A percentile compares a stretch with the other conserved stretches of the same genome.
phyloP scores from a whole-genome alignment of 768 basidiomycete genomes.

The Serendipita sp. region DNA sequence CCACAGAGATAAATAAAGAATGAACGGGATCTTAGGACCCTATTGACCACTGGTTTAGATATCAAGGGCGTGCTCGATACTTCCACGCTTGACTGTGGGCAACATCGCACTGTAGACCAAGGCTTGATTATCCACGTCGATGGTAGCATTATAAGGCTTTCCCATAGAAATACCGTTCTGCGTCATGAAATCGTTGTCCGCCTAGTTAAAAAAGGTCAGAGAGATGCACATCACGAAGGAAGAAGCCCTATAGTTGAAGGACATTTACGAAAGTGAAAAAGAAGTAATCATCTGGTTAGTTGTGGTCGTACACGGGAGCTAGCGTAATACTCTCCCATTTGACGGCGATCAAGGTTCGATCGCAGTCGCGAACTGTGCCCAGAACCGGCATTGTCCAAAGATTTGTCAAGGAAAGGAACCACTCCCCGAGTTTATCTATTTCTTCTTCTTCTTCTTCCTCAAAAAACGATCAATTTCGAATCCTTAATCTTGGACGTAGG shows the following conservation, averaged over 20 bases:
- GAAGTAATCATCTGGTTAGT: conserved; percentile 48
- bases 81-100: conserved; percentile 17
- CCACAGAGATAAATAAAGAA: no score
- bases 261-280: conserved; percentile 40
- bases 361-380: conserved; percentile 8
- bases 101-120: conserved; percentile 46
- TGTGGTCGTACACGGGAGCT: conserved; percentile 33
- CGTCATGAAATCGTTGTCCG: conserved; percentile 50
- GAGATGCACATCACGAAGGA: no score
- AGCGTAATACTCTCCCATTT: conserved; percentile 57
- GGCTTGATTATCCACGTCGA: conserved; percentile 45
- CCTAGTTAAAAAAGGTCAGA: conserved; percentile 15
- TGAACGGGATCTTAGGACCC: no score
- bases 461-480: no score
- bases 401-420: no score
- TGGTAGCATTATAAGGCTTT: conserved; percentile 33
- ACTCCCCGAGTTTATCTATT: no score
- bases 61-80: conserved; percentile 11
- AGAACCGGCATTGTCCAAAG: no score
- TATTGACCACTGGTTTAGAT: background rate
- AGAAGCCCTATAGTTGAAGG: no score
- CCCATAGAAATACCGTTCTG: conserved; percentile 36
- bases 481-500: background rate
- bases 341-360: conserved; percentile 37
- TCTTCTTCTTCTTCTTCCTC: no score